phyloP scores from a whole-genome alignment of 176 grass and related monocot genomes.

The Typha latifolia region DNA sequence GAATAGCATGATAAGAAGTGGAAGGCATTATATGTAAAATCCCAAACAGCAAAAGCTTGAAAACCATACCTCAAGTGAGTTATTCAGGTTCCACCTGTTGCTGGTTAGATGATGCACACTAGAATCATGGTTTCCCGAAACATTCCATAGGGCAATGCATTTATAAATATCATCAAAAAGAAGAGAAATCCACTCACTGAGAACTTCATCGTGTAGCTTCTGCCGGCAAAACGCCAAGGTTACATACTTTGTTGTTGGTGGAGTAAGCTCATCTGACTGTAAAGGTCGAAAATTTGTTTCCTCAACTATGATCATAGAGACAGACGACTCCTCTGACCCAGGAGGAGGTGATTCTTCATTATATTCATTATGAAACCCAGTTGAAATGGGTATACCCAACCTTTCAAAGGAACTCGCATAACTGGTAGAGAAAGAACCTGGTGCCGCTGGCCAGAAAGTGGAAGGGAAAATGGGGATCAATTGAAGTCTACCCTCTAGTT shows the following conservation, averaged over 20 bases:
- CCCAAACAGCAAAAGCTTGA: background rate
- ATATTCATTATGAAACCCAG: conserved; percentile 30
- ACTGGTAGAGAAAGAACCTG: conserved; percentile 20
- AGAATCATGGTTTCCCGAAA: conserved; percentile 21
- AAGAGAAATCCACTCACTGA: conserved; percentile 39
- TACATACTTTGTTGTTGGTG: conserved; percentile 51
- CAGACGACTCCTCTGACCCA: conserved; percentile 39
- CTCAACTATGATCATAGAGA: conserved; percentile 15
- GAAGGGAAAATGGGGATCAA: conserved; percentile 3
- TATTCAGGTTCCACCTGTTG: background rate
- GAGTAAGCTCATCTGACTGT: conserved; percentile 23
- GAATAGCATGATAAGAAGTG: background rate
- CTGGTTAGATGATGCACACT: background rate
- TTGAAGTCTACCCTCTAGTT: conserved; percentile 5
- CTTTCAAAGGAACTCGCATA: conserved; percentile 59
- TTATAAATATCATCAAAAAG: conserved; percentile 38
- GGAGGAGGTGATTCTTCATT: conserved; percentile 56
- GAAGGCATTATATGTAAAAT: background rate
- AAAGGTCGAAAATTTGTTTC: conserved; percentile 39
- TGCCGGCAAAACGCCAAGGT: conserved; percentile 58
- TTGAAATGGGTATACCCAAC: conserved; percentile 29
- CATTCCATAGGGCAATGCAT: conserved; percentile 37
- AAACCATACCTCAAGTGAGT: background rate
- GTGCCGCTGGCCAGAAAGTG: conserved; percentile 35
- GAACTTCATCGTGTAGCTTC: conserved; percentile 44